Percentiles rank a stretch among this genome's conserved stretches.
phyloP scores from a whole-genome alignment of 805 yeast species.

The Henningerozyma blattae region DNA sequence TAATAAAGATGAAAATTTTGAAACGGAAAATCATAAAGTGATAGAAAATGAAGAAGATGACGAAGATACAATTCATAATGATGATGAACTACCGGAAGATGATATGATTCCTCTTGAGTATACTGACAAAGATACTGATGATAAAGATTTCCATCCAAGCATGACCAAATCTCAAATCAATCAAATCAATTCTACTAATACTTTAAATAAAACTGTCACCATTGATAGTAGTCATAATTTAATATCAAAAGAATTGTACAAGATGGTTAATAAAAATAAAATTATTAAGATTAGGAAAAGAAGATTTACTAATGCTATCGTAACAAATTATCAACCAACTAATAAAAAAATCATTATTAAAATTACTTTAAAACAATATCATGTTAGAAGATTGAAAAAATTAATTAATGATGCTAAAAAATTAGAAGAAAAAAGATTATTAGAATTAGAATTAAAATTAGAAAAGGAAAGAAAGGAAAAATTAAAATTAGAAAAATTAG shows the following conservation, averaged over 20 bases:
- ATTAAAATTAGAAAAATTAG: conserved; percentile 1
- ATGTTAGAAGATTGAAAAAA: conserved; percentile 20
- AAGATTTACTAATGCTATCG: conserved; percentile 21
- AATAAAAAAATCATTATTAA: conserved; percentile 13
- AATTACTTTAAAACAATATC: conserved; percentile 24
- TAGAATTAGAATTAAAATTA: conserved; percentile 6
- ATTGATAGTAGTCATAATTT: conserved; percentile 16
- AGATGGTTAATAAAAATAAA: conserved; percentile 20
- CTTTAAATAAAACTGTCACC: conserved; percentile 10
- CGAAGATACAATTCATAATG: neutral
- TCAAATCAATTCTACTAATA: neutral
- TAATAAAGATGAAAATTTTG: conserved; percentile 1
- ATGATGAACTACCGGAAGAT: conserved; percentile 4
- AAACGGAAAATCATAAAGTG: conserved; percentile 1
- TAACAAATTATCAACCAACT: conserved; percentile 14
- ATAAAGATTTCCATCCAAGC: conserved; percentile 15
- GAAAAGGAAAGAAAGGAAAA: conserved; percentile 2
- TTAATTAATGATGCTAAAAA: conserved; percentile 21
- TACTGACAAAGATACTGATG: conserved; percentile 7
- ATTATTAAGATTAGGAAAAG: conserved; percentile 21
- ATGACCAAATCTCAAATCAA: conserved; percentile 5
- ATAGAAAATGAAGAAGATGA: conserved; percentile 1
- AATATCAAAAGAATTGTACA: conserved; percentile 19
- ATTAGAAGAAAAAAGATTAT: conserved; percentile 10
- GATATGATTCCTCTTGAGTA: conserved; percentile 6